Evolutionary conservation across 768 basidiomycete species (phyloP), one percentile per base, ranked within the genome.

Genomic region (Panus rudis): DNA sequence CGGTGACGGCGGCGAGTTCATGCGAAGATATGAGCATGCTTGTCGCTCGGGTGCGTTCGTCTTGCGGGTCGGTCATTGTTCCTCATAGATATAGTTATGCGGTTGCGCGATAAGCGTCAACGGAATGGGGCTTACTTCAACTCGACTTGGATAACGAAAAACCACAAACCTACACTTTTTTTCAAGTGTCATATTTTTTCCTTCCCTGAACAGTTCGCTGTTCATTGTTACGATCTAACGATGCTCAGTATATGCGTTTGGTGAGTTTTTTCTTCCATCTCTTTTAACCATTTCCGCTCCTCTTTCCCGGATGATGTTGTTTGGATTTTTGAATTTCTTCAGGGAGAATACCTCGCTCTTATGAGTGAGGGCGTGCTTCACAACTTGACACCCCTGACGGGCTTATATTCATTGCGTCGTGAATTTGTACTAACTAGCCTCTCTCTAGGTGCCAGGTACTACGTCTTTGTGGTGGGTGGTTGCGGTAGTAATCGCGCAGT

Each of bases 101-200:
- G 85, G 79, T 87, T 78, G 79, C 73, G 49, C 50, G 45, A 46
- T 47, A 53, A 68, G 72, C 72, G 64, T 78, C 72, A 84, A 85
- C 85, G 73, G 78, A 88, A 88, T 86, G 85, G 85, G 85, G 85
- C 85, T 88, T 81, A 86, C 83, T 87, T 81, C 85, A 74, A 62
- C 68, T 68, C 77, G 79, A 74, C 79, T 71, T 67, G 61, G n/a
- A n/a, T n/a, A n/a, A n/a, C n/a, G n/a, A n/a, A n/a, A n/a, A n/a
- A n/a, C n/a, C n/a, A n/a, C n/a, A n/a, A n/a, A 55, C 41, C 32
- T 21, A 10, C 34, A 38, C 52, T 37, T 16, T 52, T 24, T 23
- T 40, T 54, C 40, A 52, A 31, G 41, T n/a, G n/a, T n/a, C 50
- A 42, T 62, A 73, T 80, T 84, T 85, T 84, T 78, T 71, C 56